Percentiles rank a stretch among this genome's conserved stretches.
phyloP scores from a whole-genome alignment of 2,329 filamentous ascomycete species.

The Aspergillus sp. region DNA sequence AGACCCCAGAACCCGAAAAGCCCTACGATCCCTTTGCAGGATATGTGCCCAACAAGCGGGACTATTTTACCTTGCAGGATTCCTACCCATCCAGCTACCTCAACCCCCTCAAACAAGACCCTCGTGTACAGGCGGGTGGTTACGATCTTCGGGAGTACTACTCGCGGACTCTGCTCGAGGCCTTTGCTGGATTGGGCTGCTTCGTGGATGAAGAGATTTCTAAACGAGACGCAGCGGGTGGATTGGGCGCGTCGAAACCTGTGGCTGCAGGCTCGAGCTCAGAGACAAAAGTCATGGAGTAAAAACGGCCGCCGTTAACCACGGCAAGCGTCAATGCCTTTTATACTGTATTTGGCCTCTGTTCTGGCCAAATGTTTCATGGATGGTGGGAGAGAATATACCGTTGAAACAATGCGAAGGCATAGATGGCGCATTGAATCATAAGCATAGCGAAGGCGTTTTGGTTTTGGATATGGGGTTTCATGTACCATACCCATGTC shows the following conservation, averaged over 20 bases:
- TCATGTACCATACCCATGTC: too few relatives aligned
- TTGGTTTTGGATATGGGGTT: neutral
- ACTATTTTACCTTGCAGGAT: constrained; percentile 66
- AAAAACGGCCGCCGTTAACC: neutral
- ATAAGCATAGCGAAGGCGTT: constrained; percentile 14
- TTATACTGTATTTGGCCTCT: neutral
- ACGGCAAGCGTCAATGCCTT: neutral
- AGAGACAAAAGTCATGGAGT: neutral
- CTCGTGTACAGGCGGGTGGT: constrained; percentile 68
- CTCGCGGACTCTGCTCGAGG: constrained; percentile 74
- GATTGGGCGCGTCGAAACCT: constrained; percentile 14
- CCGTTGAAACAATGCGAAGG: neutral
- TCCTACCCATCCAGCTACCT: constrained; percentile 73
- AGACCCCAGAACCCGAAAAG: constrained; percentile 59
- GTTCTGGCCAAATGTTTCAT: neutral
- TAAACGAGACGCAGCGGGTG: constrained; percentile 20
- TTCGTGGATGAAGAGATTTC: constrained; percentile 72
- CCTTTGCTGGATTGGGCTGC: constrained; percentile 82
- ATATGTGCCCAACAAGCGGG: constrained; percentile 54
- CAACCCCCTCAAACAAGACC: constrained; percentile 61
- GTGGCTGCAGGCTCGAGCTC: constrained; percentile 17
- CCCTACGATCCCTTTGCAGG: constrained; percentile 89
- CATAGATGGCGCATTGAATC: neutral
- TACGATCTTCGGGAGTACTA: constrained; percentile 82
- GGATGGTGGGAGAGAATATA: neutral